Base-by-base conservation (phyloP, 2,329 filamentous ascomycete species). In the Sordariomycetes sp. region DNA sequence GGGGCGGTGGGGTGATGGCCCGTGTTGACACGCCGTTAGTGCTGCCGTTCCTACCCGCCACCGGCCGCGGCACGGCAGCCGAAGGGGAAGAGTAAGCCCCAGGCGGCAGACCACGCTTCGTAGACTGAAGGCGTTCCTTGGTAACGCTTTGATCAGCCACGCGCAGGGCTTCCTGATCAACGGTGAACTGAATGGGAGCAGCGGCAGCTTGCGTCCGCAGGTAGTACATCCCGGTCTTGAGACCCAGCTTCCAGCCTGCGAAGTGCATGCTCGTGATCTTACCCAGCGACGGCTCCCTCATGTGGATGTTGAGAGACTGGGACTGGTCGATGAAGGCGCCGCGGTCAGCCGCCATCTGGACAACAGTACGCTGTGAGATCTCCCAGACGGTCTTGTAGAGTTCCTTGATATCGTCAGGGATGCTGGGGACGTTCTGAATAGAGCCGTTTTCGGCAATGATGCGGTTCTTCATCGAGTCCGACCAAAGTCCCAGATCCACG, bases 211-310 rank as follows among this genome's bases (percentile, higher is more conserved):
- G 94, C 54, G 94, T 99, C 68, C 94, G 90, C 66, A 99, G 86
- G 76, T 99, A 99, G 86, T 99, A 99, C 94, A 99, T 97, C 79
- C 94, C 94, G 40, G 94, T 99, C 88, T 99, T 99, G 65, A 99
- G 84, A 69, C 94, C 94, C 64, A 97, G 86, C 82, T 97, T 99
- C 94, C 94, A 99, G 67, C 94, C 94, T 54, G 94, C 84, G 70
- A 99, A 99, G 79, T 99, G 94, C 94, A 99, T 99, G 73, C 88
- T 94, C 60, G 94, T 99, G 73, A 99, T 96, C 83, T 99, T 99
- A 76, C 94, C 94, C 93, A 99, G 97, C 56, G 92, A 96, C 50
- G 94, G 94, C 69, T 97, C 93, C 75, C 95, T 96, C 87, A 99
- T 91, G 80, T 99, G 94, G 66, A 99, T 97, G 81, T 99, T 99